A percentile compares a stretch with the other conserved stretches of the same genome.
These are phyloP conservation scores for Quambalaria eucalypti DNA, from an alignment of 1,284 basidiomycete species.

Conservation along the genomic window DNA sequence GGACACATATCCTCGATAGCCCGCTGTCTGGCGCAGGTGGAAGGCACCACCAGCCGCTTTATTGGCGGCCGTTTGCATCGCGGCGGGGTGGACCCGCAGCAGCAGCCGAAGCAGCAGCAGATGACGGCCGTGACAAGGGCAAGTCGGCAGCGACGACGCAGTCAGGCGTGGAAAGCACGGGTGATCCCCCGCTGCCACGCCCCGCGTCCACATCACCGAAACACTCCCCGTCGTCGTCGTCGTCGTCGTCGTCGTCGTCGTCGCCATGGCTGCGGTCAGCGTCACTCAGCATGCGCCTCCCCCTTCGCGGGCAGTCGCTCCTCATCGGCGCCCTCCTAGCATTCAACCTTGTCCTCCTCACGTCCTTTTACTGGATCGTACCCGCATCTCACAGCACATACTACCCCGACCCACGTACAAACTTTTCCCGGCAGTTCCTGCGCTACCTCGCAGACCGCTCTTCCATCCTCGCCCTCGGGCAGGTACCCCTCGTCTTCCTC, in stretches of 20 bases:
- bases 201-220: too few relatives aligned
- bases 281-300: not conserved
- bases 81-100: too few relatives aligned
- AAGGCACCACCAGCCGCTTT: too few relatives aligned
- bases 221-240: not conserved
- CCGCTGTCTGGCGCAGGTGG: too few relatives aligned
- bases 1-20: too few relatives aligned
- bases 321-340: not conserved
- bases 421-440: not conserved
- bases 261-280: not conserved
- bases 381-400: not conserved
- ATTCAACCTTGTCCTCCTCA: not conserved
- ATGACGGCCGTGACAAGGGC: too few relatives aligned
- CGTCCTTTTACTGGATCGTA: not conserved
- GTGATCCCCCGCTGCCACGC: too few relatives aligned
- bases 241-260: not conserved
- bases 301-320: not conserved
- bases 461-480: not conserved
- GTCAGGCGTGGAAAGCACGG: too few relatives aligned
- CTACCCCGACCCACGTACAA: too few relatives aligned
- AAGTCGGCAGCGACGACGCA: too few relatives aligned
- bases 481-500: not conserved
- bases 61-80: too few relatives aligned
- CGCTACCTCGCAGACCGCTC: not conserved
- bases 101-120: too few relatives aligned